Conservation (phyloP, 495 filamentous ascomycete species). For the Aspergillus taichungensis region DNA sequence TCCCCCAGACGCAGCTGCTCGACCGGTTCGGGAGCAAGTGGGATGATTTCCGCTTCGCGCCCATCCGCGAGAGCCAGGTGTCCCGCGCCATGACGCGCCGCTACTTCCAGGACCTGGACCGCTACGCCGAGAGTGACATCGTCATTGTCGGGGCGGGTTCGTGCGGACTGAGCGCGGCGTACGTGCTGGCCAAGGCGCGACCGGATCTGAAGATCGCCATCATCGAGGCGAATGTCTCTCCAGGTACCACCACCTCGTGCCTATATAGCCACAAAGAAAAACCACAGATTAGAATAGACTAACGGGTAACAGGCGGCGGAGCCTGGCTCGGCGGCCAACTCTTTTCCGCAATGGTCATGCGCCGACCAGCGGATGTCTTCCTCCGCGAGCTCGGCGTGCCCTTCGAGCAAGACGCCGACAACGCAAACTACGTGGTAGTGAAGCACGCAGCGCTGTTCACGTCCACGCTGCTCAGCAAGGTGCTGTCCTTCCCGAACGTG, state of each 20-base stretch:
- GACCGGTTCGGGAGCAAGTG: constrained; percentile 59
- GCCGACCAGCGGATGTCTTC: constrained; percentile 82
- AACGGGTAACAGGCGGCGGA: constrained; percentile 52
- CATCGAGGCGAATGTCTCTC: constrained; percentile 78
- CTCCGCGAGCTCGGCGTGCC: constrained; percentile 68
- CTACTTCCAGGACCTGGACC: constrained; percentile 84
- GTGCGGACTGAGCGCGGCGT: constrained; percentile 76
- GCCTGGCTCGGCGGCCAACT: constrained; percentile 91
- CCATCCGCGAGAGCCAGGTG: constrained; percentile 84
- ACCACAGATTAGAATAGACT: neutral
- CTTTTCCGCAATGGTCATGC: constrained; percentile 89
- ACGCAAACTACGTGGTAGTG: constrained; percentile 79
- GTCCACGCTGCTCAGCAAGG: constrained; percentile 70
- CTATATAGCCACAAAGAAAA: neutral
- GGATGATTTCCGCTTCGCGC: constrained; percentile 70
- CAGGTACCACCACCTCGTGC: constrained; percentile 33
- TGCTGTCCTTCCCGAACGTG: constrained; percentile 75
- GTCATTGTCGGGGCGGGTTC: constrained; percentile 86
- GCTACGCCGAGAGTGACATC: constrained; percentile 82
- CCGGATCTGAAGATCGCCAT: constrained; percentile 89
- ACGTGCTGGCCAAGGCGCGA: constrained; percentile 72
- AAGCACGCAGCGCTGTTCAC: constrained; percentile 92
- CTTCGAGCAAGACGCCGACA: constrained; percentile 78
- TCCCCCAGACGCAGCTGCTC: constrained; percentile 43
- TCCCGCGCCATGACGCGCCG: constrained; percentile 85